Base-by-base conservation (phyloP, 2,329 filamentous ascomycete genomes). In the Ceratocystis smalleyi region DNA sequence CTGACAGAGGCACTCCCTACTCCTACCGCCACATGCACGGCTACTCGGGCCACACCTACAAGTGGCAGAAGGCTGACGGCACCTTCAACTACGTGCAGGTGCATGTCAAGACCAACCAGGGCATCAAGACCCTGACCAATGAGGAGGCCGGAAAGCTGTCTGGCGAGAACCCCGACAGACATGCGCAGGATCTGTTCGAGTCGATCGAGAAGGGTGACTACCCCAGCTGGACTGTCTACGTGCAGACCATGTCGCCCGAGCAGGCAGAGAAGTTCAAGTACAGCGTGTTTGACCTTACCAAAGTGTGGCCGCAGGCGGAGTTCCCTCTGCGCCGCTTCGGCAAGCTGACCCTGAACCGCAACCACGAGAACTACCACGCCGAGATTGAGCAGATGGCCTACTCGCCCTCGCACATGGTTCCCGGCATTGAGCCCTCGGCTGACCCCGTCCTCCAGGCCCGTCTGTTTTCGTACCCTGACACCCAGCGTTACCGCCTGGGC, bases 351-450 rank as follows among this genome's bases (percentile, higher is more conserved):
- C 77, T 88, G 27, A 86, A 86, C 74, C 77, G 78, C 71, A 88
- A 87, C 70, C 75, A 79, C 1, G 73, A 80, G 63, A 87, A 88
- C 73, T 88, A 87, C 75, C 87, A 87, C 69, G 78, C 80, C 59
- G 85, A 89, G 70, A 81, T 86, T 59, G 85, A 88, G 71, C 84
- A 88, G 73, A 80, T 82, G 0, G 81, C 83, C 0, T 88, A 88
- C 69, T 83, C 81, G 0, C 85, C 85, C 0, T 81, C 80, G 0
- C 83, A 81, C 66, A 75, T 88, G 71, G 82, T 86, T 0, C 84
- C 83, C 0, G 85, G 85, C 1, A 77, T 85, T 59, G 83, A 80
- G 62, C 79, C 83, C 0, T 82, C 81, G 0, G 81, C 82, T 5
- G 85, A 88, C 69, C 81, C 83, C 0, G 79, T 85, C 54, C 77